These are phyloP conservation scores for Clarireedia monteithiana DNA, from an alignment of 2,329 filamentous ascomycete genomes.

Conservation along the genomic window DNA sequence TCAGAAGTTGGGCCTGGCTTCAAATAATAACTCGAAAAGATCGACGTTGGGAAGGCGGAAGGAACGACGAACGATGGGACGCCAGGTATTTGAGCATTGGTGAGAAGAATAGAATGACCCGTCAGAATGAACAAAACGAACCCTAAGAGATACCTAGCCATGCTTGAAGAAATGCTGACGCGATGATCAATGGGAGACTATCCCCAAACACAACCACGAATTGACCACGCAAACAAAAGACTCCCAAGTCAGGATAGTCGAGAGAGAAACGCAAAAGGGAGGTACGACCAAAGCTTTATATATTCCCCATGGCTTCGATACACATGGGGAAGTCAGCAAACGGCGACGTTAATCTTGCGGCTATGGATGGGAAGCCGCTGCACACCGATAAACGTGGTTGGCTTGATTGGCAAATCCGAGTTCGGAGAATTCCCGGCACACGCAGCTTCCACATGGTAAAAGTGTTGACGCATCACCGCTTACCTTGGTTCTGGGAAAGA, in stretches of 20 bases:
- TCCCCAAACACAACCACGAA: background rate
- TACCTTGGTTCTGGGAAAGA: too few species aligned
- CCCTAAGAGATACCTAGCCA: background rate
- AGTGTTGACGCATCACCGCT: too few species aligned
- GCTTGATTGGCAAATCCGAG: background rate
- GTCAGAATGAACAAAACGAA: background rate
- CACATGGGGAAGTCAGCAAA: background rate
- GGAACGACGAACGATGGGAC: slow-evolving; percentile 34
- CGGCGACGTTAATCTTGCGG: background rate
- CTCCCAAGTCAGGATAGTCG: background rate
- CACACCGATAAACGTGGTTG: background rate
- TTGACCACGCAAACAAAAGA: background rate
- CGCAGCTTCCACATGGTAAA: too few species aligned
- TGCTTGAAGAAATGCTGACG: background rate
- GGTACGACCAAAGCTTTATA: too few species aligned
- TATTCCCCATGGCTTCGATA: too few species aligned
- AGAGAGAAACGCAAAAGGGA: too few species aligned
- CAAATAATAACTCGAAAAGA: slow-evolving; percentile 42
- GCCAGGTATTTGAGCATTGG: slow-evolving; percentile 25
- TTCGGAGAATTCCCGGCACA: too few species aligned
- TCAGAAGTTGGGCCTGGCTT: slow-evolving; percentile 38
- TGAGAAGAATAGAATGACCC: background rate
- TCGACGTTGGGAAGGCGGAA: slow-evolving; percentile 41
- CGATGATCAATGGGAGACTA: background rate
- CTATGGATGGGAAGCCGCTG: background rate